Evolutionary conservation across 2,329 filamentous ascomycete species (phyloP), one percentile per base, ranked within the genome.

Genomic region (Juglanconis oblonga): DNA sequence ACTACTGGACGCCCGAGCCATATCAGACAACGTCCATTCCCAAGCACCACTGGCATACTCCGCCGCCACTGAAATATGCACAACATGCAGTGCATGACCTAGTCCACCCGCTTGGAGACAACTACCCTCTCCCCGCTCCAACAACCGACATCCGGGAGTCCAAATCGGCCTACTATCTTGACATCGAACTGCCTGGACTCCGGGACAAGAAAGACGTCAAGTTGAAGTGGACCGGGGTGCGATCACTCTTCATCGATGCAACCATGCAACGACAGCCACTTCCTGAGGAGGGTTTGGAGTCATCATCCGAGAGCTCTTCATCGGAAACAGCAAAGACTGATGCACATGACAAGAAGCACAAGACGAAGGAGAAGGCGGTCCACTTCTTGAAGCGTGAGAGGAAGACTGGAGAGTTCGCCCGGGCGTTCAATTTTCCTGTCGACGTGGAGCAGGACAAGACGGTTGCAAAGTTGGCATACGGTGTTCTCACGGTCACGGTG

Each of bases 81-180:
- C 52, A 54, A 17, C 52, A 54, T n/a, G 52, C 52, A 33, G 52
- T 54, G 24, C 52, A 45, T 31, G 52, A 54, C 29, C 40, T 54
- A 29, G 35, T n/a, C 29, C 52, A 54, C 33, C 52, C 52, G 6
- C 35, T 44, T 7, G 52, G 24, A 29, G 52, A 44, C 6, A 32
- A 31, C 31, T 54, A 44, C n/a, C 52, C 52, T 11, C 52, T 54
- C 32, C 36, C 52, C 9, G 40, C 52, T 10, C 52, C 52, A 9
- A 38, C 31, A 11, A 54, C 52, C 10, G 52, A 54, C 52, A 45
- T 54, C 9, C 52, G 52, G 14, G 52, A 54, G 52, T 44, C 52
- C 7, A 17, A 6, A 40, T 32, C 52, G 1, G 52, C 52, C 17
- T 54, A 54, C 31, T n/a, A 54, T 13, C 52, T 54, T 29, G 52